phyloP scores from a whole-genome alignment of 75 land plant species.

The Pinus tabuliformis region DNA sequence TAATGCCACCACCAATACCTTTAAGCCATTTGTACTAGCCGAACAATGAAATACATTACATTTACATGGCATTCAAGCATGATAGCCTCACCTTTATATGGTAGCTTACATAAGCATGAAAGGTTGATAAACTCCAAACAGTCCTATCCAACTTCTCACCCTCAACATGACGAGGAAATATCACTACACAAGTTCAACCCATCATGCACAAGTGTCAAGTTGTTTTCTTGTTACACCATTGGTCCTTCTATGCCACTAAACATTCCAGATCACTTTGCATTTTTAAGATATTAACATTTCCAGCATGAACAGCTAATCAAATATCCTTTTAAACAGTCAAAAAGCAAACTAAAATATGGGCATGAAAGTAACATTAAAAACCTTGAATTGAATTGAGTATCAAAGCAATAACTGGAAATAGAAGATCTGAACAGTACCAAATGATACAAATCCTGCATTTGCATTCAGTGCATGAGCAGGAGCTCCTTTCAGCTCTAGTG shows the following conservation, averaged over 20 bases:
- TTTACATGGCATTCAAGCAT: background rate
- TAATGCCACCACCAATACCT: background rate
- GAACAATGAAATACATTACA: background rate
- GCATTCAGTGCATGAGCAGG: slow-evolving; percentile 72
- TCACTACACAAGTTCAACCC: slow-evolving; percentile 45
- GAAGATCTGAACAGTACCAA: slow-evolving; percentile 48
- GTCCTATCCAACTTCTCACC: slow-evolving; percentile 83
- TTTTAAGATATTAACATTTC: background rate
- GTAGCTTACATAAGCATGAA: slow-evolving; percentile 97
- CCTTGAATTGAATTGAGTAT: background rate
- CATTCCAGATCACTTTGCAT: background rate
- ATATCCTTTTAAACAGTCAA: background rate
- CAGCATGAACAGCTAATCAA: background rate
- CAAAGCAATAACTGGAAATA: background rate
- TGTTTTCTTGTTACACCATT: background rate
- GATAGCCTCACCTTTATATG: slow-evolving; percentile 80
- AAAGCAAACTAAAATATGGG: background rate
- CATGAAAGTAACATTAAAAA: background rate
- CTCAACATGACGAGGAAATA: slow-evolving; percentile 92
- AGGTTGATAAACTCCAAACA: slow-evolving; percentile 89
- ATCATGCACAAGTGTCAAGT: slow-evolving; percentile 3
- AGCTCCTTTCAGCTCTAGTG: slow-evolving; percentile 73
- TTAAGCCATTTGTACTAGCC: background rate
- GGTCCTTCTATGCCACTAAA: background rate
- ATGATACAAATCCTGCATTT: slow-evolving; percentile 95